A percentile compares a stretch with the other conserved stretches of the same genome.
These are phyloP conservation scores for Aspergillus sclerotioniger DNA, from an alignment of 495 filamentous ascomycete genomes.

Conservation along the genomic window DNA sequence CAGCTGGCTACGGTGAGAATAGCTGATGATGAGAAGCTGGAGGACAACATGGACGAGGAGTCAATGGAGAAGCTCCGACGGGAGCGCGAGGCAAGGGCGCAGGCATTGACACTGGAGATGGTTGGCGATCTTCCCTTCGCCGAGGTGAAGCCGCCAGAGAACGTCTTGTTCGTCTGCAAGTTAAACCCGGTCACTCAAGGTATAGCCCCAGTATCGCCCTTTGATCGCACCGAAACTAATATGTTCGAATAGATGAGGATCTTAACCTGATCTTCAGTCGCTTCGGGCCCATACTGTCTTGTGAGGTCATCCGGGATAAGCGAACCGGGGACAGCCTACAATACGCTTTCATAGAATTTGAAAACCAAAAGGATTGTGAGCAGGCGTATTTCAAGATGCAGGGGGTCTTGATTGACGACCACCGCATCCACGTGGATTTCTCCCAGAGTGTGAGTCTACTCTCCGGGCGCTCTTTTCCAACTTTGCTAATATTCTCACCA, in stretches of 20 bases:
- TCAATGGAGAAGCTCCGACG: slow-evolving; percentile 74
- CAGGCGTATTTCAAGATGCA: slow-evolving; percentile 99
- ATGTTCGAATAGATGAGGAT: slow-evolving; percentile 69
- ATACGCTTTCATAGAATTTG: slow-evolving; percentile 97
- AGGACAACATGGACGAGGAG: slow-evolving; percentile 75
- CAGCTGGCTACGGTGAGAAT: slow-evolving; percentile 91
- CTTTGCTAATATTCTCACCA: slow-evolving; percentile 32
- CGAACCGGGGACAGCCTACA: slow-evolving; percentile 93
- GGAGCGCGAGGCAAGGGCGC: slow-evolving; percentile 89
- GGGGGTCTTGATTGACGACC: slow-evolving; percentile 91
- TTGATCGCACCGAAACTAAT: slow-evolving; percentile 6
- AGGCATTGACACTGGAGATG: slow-evolving; percentile 95
- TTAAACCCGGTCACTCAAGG: slow-evolving; percentile 91
- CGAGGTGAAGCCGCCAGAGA: slow-evolving; percentile 96
- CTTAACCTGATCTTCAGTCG: slow-evolving; percentile 94
- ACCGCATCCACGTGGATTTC: slow-evolving; percentile 97
- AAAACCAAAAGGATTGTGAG: slow-evolving; percentile 87
- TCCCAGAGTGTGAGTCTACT: slow-evolving; percentile 77
- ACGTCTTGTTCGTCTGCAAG: slow-evolving; percentile 97
- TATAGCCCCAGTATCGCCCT: slow-evolving; percentile 23
- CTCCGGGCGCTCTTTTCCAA: not conserved
- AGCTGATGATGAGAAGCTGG: slow-evolving; percentile 79
- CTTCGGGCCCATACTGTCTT: slow-evolving; percentile 92
- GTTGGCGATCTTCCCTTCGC: slow-evolving; percentile 97
- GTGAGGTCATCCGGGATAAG: slow-evolving; percentile 93